A percentile compares a stretch with the other conserved stretches of the same genome.
These are phyloP conservation scores for Orbilia javanica DNA, from an alignment of 2,329 filamentous ascomycete genomes.

Conservation along the genomic window DNA sequence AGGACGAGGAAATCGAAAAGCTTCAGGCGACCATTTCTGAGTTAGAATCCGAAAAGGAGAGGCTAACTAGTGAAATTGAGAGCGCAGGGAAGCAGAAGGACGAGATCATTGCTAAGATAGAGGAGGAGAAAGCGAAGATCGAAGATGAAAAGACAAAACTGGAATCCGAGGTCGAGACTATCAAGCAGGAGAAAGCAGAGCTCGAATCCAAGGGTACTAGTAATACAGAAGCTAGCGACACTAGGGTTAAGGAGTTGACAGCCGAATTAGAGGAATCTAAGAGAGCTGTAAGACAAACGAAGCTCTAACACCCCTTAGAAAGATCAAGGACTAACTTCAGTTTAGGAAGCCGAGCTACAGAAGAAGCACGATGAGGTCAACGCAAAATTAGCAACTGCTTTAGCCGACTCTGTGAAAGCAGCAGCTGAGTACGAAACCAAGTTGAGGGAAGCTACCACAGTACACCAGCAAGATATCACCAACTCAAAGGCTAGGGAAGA, in stretches of 20 bases:
- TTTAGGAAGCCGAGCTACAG: slow-evolving; percentile 34
- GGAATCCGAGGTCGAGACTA: slow-evolving; percentile 34
- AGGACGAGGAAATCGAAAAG: slow-evolving; percentile 54
- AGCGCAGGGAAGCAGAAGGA: slow-evolving; percentile 43
- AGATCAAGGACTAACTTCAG: not conserved
- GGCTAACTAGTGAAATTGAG: slow-evolving; percentile 43
- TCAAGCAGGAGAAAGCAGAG: slow-evolving; percentile 38
- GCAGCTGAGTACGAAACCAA: slow-evolving; percentile 35
- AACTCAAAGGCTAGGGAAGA: slow-evolving; percentile 36
- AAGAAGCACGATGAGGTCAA: slow-evolving; percentile 35
- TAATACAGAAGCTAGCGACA: slow-evolving; percentile 31
- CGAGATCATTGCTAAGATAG: slow-evolving; percentile 44
- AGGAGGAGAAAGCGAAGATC: slow-evolving; percentile 43
- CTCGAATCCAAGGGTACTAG: slow-evolving; percentile 30
- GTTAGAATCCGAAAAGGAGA: slow-evolving; percentile 42
- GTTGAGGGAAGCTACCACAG: slow-evolving; percentile 21
- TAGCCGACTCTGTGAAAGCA: slow-evolving; percentile 30
- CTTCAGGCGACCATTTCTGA: slow-evolving; percentile 50
- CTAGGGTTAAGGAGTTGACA: slow-evolving; percentile 42
- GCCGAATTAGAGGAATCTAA: slow-evolving; percentile 27
- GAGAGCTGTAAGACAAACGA: slow-evolving; percentile 31
- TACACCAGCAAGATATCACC: slow-evolving; percentile 29
- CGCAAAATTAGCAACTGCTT: not conserved
- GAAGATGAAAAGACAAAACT: slow-evolving; percentile 46
- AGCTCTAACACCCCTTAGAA: not conserved